Evolutionary conservation across 2,329 filamentous ascomycete genomes (phyloP), one percentile per base, ranked within the genome.

Genomic region (Triangularia setosa): DNA sequence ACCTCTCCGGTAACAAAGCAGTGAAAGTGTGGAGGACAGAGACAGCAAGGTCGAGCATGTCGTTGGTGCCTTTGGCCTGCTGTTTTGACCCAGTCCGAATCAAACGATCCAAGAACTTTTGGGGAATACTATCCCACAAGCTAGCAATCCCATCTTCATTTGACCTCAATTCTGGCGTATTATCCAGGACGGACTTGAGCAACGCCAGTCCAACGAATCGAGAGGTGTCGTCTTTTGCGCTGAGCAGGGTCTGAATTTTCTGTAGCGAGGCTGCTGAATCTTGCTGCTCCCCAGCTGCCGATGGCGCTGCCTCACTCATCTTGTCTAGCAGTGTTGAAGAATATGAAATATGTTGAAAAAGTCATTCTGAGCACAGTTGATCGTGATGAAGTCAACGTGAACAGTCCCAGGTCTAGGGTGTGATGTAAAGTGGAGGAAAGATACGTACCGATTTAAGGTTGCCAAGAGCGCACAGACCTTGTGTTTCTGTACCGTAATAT

Each of bases 181-280:
- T 87, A 73, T 90, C 87, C 30, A 91, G 79, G 12, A 88, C 76
- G n/a, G 85, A 84, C 70, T 87, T 89, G 59, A 90, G 79, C 23
- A 90, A 79, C 1, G 87, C 86, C 23, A 91, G 78, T 7, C 87
- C 88, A 44, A 90, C 87, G 69, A 91, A 90, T 70, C 86, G 83
- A 21, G 86, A 85, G 0, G 88, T 90, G 72, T 91, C 88, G 72
- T 90, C 83, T 65, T 85, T 87, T 61, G 84, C 75, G 61, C 79
- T 78, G 33, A 91, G 80, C 2, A 90, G 79, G 1, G 77, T 71
- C 67, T 84, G 78, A 61, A 89, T 82, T 69, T 83, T 84, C 59
- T 81, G 75, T 60, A 85, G 30, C 0, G 73, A 69, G 11, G 62
- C 62, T 0, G 61, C 65, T 28, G 70, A 61, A 12, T 62, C 48